Base-by-base conservation (phyloP, 805 yeast species). In the Kurtzmaniella fragi region DNA sequence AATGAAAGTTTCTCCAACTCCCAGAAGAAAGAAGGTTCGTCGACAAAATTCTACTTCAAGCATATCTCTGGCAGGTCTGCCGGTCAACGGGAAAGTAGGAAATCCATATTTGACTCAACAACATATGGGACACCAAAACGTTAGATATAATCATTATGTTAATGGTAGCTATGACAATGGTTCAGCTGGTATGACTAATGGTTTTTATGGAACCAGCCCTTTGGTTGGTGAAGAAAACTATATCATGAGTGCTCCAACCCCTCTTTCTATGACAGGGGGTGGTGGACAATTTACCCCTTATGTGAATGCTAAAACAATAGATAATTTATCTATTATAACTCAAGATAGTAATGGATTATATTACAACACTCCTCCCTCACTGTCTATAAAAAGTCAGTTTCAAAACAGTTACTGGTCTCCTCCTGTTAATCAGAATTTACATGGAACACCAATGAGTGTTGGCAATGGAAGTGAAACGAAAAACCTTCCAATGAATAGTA, bases 1-100 rank as follows among this genome's bases (percentile, higher is more conserved):
- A 39, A 66, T 69, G 72, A 57, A 64, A 49, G 73, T 69, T 7
- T 53, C 61, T 25, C 70, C 71, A 14, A 32, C 38, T 9, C 35
- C 42, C n/a, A 16, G 36, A 32, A 28, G 47, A 41, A 39, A 35
- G 32, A 52, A 43, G 35, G 30, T 27, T 12, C 27, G 37, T 15
- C 44, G 52, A 29, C 42, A 41, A 32, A 39, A 39, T 25, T 42
- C 50, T 14, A 12, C 34, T 3, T 31, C 37, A n/a, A 17, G 30
- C 14, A 11, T 41, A 5, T 36, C 39, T 6, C 25, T 20, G 25
- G 25, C 25, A 5, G 25, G 25, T 5, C 25, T 20, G 25, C 25
- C 25, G 8, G 25, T n/a, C n/a, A n/a, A 20, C 8, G 25, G 25
- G 25, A 20, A 8, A 20, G 5, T 20, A 20, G 25, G 25, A 5